A percentile compares a stretch with the other conserved stretches of the same genome.
phyloP scores from a whole-genome alignment of 1,139 yeast genomes.

The Geotrichum cucujoidarum region DNA sequence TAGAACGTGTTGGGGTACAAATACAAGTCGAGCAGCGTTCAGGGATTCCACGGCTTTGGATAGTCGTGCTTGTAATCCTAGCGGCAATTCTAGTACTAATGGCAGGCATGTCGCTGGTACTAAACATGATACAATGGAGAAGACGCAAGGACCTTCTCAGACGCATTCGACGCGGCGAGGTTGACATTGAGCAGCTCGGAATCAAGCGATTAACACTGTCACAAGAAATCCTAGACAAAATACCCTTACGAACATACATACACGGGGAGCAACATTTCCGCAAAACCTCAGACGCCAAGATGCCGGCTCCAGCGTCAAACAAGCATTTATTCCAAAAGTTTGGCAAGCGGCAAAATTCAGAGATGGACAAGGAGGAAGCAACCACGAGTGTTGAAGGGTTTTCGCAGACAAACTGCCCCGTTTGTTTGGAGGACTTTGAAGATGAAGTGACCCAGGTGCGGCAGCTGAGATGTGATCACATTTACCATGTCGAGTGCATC shows the following conservation, averaged over 20 bases:
- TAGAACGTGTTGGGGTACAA: conserved; percentile 15
- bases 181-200: conserved; percentile 28
- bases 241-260: conserved; percentile 25
- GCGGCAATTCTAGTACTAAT: conserved; percentile 21
- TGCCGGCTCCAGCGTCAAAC: background rate
- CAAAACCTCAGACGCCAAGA: background rate
- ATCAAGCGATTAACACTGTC: conserved; percentile 29
- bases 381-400: conserved; percentile 8
- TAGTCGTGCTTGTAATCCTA: conserved; percentile 20
- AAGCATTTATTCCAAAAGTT: background rate
- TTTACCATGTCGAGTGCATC: conserved; percentile 30
- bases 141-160: conserved; percentile 25
- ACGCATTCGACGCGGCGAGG: conserved; percentile 28
- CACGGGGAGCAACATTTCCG: conserved; percentile 19
- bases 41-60: conserved; percentile 20
- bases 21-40: conserved; percentile 5
- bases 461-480: conserved; percentile 30
- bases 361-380: background rate
- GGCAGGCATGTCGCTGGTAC: conserved; percentile 17
- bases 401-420: conserved; percentile 29
- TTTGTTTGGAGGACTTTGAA: conserved; percentile 30
- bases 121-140: conserved; percentile 23
- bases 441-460: conserved; percentile 26
- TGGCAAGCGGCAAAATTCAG: background rate
- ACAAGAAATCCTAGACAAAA: conserved; percentile 22